phyloP scores from a whole-genome alignment of 2,329 filamentous ascomycete species.

The Arthrinium puccinioides region DNA sequence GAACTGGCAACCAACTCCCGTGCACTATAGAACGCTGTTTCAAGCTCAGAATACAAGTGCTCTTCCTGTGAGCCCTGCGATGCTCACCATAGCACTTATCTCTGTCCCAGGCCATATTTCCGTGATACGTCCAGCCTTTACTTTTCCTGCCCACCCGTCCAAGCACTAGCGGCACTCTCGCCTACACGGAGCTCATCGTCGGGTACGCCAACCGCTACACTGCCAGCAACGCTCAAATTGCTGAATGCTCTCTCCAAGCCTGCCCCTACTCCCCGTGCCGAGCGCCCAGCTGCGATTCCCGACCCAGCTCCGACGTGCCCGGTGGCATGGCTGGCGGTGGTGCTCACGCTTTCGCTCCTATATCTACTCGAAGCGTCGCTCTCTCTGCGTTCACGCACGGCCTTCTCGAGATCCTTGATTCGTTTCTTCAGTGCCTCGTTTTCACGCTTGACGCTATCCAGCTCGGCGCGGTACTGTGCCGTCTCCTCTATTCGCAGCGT shows the following conservation, averaged over 20 bases:
- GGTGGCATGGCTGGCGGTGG: slow-evolving; percentile 37
- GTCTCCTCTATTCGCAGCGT: slow-evolving; percentile 58
- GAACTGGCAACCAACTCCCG: too few relatives aligned
- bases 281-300: slow-evolving; percentile 38
- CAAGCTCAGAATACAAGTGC: too few relatives aligned
- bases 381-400: slow-evolving; percentile 39
- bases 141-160: slow-evolving; percentile 13
- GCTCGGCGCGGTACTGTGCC: slow-evolving; percentile 49
- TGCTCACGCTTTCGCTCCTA: slow-evolving; percentile 46
- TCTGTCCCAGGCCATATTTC: too few relatives aligned
- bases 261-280: slow-evolving; percentile 27
- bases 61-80: too few relatives aligned
- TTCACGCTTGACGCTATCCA: slow-evolving; percentile 55
- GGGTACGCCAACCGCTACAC: slow-evolving; percentile 45
- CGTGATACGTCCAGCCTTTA: too few relatives aligned
- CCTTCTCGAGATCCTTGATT: slow-evolving; percentile 54
- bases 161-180: slow-evolving; percentile 51
- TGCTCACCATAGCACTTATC: too few relatives aligned
- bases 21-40: too few relatives aligned
- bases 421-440: slow-evolving; percentile 55
- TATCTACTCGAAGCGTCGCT: slow-evolving; percentile 28
- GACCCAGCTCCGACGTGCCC: slow-evolving; percentile 23
- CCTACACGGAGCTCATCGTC: slow-evolving; percentile 55
- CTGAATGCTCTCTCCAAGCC: slow-evolving; percentile 40
- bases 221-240: slow-evolving; percentile 34